phyloP scores from a whole-genome alignment of 352 stramenopile species.

The Globisporangium middletonii region DNA sequence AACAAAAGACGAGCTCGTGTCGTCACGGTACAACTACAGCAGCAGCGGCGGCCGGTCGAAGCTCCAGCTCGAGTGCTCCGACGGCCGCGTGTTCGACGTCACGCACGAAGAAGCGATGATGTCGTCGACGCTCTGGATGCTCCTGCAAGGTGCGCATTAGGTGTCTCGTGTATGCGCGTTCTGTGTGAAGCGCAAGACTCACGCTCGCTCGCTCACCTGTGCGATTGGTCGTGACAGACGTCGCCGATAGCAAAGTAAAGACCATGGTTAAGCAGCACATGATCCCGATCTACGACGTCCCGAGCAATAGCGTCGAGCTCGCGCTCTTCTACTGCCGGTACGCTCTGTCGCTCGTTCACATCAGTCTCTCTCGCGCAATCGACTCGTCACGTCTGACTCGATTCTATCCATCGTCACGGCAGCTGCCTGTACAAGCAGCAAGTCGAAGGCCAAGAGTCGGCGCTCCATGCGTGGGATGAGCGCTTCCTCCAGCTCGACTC shows the following conservation, averaged over 20 bases:
- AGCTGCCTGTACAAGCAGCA: constrained; percentile 77
- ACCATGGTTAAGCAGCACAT: constrained; percentile 54
- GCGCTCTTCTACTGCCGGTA: constrained; percentile 73
- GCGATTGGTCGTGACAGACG: constrained; percentile 22
- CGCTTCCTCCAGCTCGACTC: constrained; percentile 68
- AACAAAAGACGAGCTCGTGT: constrained; percentile 2
- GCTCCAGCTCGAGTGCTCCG: constrained; percentile 71
- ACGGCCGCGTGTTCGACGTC: constrained; percentile 63
- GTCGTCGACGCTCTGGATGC: constrained; percentile 79
- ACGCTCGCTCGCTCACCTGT: not conserved
- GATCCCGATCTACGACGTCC: constrained; percentile 72
- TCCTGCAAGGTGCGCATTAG: constrained; percentile 44
- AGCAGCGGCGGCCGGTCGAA: constrained; percentile 29
- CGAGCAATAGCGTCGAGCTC: constrained; percentile 60
- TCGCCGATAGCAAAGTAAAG: constrained; percentile 43
- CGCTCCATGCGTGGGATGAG: constrained; percentile 61
- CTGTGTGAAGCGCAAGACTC: not conserved
- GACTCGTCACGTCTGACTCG: not conserved
- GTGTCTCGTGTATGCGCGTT: not conserved
- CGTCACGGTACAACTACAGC: constrained; percentile 11
- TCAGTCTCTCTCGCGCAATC: not conserved
- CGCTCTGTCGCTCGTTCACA: not conserved
- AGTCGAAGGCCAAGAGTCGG: constrained; percentile 49
- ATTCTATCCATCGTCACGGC: not conserved
- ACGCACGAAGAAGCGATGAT: constrained; percentile 84